Evolutionary conservation across 805 yeast genomes (phyloP).

Genomic region (Schwanniomyces occidentalis): DNA sequence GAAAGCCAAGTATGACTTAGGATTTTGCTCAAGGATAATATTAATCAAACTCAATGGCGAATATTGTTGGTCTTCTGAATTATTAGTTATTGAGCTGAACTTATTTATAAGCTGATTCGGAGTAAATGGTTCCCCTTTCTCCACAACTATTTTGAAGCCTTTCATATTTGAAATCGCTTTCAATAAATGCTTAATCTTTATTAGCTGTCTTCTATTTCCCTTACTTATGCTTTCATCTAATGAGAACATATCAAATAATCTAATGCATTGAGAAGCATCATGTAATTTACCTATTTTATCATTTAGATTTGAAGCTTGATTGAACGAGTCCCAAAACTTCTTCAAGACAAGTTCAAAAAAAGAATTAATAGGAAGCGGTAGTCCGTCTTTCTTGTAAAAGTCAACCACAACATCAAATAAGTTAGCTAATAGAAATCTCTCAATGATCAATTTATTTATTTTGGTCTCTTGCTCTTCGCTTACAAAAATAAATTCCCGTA

Average conservation of each 20-base stretch:
- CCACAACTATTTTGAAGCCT: constrained; percentile 33
- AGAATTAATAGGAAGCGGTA: constrained; percentile 9
- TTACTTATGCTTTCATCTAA: neutral
- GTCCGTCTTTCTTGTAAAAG: constrained; percentile 11
- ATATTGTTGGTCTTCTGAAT: constrained; percentile 7
- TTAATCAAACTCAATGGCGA: constrained; percentile 40
- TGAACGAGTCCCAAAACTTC: constrained; percentile 36
- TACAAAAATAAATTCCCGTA: constrained; percentile 18
- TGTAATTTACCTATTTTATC: constrained; percentile 31
- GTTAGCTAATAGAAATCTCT: constrained; percentile 27
- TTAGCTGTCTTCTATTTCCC: constrained; percentile 10
- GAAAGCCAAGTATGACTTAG: constrained; percentile 47
- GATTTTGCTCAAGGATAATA: constrained; percentile 53
- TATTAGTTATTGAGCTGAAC: constrained; percentile 15
- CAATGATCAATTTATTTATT: constrained; percentile 25
- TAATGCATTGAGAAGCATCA: constrained; percentile 25
- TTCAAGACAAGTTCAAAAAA: constrained; percentile 18
- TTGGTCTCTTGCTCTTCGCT: constrained; percentile 8
- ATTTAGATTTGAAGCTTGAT: constrained; percentile 30
- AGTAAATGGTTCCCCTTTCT: constrained; percentile 33
- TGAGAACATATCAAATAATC: constrained; percentile 21
- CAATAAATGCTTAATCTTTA: constrained; percentile 32
- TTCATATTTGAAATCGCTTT: constrained; percentile 36
- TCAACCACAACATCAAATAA: constrained; percentile 24
- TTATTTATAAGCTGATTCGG: constrained; percentile 38